Conservation (phyloP, 305 asterid genomes). For the Rubia tinctorum region DNA sequence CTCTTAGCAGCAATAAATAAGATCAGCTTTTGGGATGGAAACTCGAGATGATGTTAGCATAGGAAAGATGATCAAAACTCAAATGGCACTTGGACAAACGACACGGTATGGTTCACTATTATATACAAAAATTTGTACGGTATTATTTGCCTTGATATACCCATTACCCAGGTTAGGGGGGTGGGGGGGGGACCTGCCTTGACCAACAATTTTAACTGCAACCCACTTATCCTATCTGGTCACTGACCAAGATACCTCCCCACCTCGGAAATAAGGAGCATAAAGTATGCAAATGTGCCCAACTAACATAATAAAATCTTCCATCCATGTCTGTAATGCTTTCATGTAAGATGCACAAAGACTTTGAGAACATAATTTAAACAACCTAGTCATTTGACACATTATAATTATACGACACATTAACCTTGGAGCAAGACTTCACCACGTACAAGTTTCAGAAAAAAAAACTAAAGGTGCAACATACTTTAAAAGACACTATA, state of each 20-base stretch:
- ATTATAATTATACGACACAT: no score
- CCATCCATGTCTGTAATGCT: background rate
- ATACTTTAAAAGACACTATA: background rate
- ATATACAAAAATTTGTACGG: no score
- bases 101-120: no score
- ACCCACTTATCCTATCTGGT: background rate
- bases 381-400: background rate
- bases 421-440: background rate
- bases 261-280: background rate
- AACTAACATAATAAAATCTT: background rate
- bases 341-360: background rate
- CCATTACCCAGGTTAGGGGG: no score
- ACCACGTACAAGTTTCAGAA: background rate
- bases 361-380: background rate
- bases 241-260: background rate
- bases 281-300: background rate
- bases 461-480: background rate
- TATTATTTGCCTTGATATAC: no score
- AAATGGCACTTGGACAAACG: background rate
- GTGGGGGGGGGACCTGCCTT: no score
- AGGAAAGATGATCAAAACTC: background rate
- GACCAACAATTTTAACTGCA: background rate
- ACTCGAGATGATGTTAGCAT: background rate
- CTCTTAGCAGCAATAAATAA: background rate
- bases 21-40: background rate